Evolutionary conservation across 345 rosid genomes (phyloP), one percentile per base, ranked within the genome.

Genomic region (Eucalyptus polyanthemos): DNA sequence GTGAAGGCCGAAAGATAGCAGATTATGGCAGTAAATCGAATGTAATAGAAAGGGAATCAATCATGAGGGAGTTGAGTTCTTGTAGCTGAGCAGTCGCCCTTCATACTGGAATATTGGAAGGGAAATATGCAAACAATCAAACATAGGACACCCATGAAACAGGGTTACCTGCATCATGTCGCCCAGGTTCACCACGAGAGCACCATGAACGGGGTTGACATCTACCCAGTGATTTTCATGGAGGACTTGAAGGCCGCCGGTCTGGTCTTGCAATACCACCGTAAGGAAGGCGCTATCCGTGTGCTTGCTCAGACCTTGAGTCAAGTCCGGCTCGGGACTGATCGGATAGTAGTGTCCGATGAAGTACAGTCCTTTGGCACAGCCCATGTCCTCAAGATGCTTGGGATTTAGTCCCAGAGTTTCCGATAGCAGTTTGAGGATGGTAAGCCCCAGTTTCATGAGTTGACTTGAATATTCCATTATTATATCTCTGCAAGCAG

Each of bases 391-490:
- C 67, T 87, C 69, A 5, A 91, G 65, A 87, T 91, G 88, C 37
- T 81, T 83, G 7, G 90, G 24, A 31, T 50, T 51, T 10, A 91
- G 89, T 5, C 93, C 92, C 15, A 91, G 90, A 25, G 92, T 53
- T 50, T 91, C 92, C 2, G 91, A 92, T 22, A 92, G 25, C 51
- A 93, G 56, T 19, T 72, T 37, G 4, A 91, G 34, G 9, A 92
- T 25, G 11, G 22, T 54, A 5, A 4, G 34, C 58, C 93, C 96
- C 49, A 95, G 62, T 53, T 50, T 89, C 91, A 69, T 88, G 9
- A 93, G 89, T 88, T 92, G 88, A 21, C 89, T 89, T 9, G 92
- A 80, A 91, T 92, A 95, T 56, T 91, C 92, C 9, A 92, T 24
- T 86, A 92, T 49, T 86, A 91, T 87, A 29, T 93, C 93, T 80